Evolutionary conservation across 768 basidiomycete species (phyloP), one percentile per base, ranked within the genome.

Genomic region (Tricholoma saponaceum): DNA sequence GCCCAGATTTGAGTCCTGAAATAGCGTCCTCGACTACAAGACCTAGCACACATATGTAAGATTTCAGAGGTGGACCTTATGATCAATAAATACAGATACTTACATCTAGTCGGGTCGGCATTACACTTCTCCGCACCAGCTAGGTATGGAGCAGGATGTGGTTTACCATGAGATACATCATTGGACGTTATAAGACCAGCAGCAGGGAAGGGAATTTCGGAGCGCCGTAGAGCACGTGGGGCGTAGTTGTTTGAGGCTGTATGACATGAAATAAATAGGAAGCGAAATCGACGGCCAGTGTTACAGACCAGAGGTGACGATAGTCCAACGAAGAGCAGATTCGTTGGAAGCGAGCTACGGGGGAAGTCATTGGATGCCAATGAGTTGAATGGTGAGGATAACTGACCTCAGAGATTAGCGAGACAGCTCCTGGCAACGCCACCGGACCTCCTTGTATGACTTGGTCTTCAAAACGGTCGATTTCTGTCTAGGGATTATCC

Each of bases 1-100:
- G 81, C 20, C 92, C 92, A 14, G 90, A 80, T 58, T 75, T 76
- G 61, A 95, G 72, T 2, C 95, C 95, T 13, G 90, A 87, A 4
- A 92, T 88, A 1, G 95, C 93, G 65, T 97, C 95, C 65, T 95
- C 93, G 3, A 97, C 79, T 7, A 96, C 94, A 58, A 96, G 76
- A 65, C 89, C 90, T 92, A 61, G 14, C 51, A 8, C 20, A 23
- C 28, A 51, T 23, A 22, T 44, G 20, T n/a, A 47, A 20, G 28
- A 25, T 46, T 5, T 46, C 25, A 23, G 8, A 18, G 26, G 14
- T 28, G n/a, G 47, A 26, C 10, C 47, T 50, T 18, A 18, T 6
- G 7, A 6, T 23, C 9, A 26, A 51, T 22, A 7, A 4, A 35
- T 20, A 26, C 22, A n/a, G n/a, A 23, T 16, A 64, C 82, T 56